Conservation (phyloP, 495 filamentous ascomycete species). For the Cudoniella acicularis region DNA sequence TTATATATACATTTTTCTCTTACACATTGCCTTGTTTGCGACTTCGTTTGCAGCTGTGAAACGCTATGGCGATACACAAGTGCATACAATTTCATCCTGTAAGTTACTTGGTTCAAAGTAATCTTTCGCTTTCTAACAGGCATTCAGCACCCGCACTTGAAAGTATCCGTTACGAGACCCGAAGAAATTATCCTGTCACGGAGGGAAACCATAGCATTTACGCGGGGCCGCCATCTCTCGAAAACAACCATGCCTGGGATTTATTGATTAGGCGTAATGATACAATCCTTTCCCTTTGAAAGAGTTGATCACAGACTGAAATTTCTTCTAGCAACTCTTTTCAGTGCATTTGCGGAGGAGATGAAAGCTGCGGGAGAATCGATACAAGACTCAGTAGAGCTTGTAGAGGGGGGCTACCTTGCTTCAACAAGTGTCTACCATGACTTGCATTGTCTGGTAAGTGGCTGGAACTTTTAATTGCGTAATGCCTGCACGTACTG, state of each 20-base stretch:
- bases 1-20: no score
- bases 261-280: background rate
- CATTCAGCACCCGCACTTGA: background rate
- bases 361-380: background rate
- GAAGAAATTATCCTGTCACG: no score
- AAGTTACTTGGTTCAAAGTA: no score
- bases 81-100: no score
- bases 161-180: background rate
- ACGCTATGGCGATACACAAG: no score
- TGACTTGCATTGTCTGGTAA: background rate
- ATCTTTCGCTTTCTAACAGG: no score
- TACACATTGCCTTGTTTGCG: no score
- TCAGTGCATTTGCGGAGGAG: background rate
- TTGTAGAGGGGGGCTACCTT: background rate
- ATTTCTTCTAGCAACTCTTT: background rate
- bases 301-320: background rate
- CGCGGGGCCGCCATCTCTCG: background rate
- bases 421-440: background rate
- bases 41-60: no score
- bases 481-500: no score
- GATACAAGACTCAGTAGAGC: background rate
- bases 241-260: background rate
- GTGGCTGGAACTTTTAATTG: background rate
- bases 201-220: background rate
- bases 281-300: no score